A percentile compares a stretch with the other conserved stretches of the same genome.
Evolutionary conservation across 192 early-diverging fungal species (phyloP).

Genomic region (Coemansia sp.): DNA sequence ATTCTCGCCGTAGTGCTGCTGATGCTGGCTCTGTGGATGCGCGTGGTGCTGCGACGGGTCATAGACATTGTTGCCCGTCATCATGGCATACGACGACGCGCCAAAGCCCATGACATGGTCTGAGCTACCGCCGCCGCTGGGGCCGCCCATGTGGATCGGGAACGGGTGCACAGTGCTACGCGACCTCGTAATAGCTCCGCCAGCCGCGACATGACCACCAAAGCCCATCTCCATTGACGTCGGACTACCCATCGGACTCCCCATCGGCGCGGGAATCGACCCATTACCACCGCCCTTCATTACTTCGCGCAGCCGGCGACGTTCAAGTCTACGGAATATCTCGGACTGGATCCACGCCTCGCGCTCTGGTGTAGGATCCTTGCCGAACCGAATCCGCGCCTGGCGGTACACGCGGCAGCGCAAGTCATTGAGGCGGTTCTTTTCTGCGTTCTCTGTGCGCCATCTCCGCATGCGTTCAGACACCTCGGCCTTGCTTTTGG

Average conservation of each 20-base stretch:
- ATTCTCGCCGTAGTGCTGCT: constrained; percentile 15
- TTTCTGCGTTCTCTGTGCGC: constrained; percentile 54
- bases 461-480: constrained; percentile 55
- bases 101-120: constrained; percentile 46
- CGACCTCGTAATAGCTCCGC: constrained; percentile 43
- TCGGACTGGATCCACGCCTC: constrained; percentile 66
- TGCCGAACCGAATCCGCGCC: constrained; percentile 62
- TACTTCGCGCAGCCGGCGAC: constrained; percentile 47
- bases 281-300: constrained; percentile 44
- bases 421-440: constrained; percentile 66
- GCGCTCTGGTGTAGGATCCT: constrained; percentile 58
- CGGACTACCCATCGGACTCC: constrained; percentile 18
- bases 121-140: neutral
- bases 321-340: constrained; percentile 55
- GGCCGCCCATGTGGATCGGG: constrained; percentile 22
- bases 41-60: constrained; percentile 16
- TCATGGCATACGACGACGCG: constrained; percentile 49
- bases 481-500: constrained; percentile 55
- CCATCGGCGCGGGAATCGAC: constrained; percentile 40
- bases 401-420: constrained; percentile 70
- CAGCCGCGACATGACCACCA: constrained; percentile 12
- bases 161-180: constrained; percentile 47
- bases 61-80: constrained; percentile 26
- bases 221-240: constrained; percentile 10
- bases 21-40: constrained; percentile 20